Base-by-base conservation (phyloP, 2,329 filamentous ascomycete genomes). In the Ophiostoma ulmi region DNA sequence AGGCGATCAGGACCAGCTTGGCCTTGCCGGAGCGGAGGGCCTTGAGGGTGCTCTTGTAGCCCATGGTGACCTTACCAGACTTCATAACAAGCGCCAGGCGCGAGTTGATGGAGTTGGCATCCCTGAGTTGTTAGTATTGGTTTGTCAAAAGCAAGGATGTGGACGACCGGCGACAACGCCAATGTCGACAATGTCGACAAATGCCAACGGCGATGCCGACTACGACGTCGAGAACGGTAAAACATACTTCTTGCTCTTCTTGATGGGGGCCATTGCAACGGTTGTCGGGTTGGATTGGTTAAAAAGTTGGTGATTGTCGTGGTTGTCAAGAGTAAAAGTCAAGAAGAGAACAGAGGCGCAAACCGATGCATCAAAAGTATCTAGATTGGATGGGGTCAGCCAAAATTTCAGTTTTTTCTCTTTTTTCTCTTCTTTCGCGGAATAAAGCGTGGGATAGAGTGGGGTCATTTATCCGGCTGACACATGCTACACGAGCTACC, bases 1-100 rank as follows among this genome's bases (percentile, higher is more conserved):
- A 93, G 77, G 90, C 87, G 75, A 93, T 93, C 82, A 94, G 77
- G 82, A 98, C 92, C 77, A 97, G 90, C 91, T 98, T 98, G 83
- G 95, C 95, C 90, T 97, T 98, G 84, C 94, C 94, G 67, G 55
- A 72, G 72, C 75, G 75, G 20, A 75, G 74, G 26, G 74, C 73
- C 74, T 75, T 75, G 52, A 75, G 74, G 61, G 82, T 94, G 75
- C 89, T 91, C 85, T 94, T 94, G 88, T 94, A 94, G 79, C 93
- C 93, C 76, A 97, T 88, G 75, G 88, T 93, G 86, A 97, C 93
- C 82, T 91, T 91, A 79, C 88, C 87, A 75, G 83, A 86, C 83
- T 88, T 88, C 84, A 88, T 86, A 74, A 88, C 86, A 79, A 88
- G 83, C 78, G 85, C 85, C 76, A 87, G 81, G 81, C 85, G 85